A percentile compares a stretch with the other conserved stretches of the same genome.
Evolutionary conservation across 768 basidiomycete species (phyloP).

Genomic region (Cytidiella melzeri): DNA sequence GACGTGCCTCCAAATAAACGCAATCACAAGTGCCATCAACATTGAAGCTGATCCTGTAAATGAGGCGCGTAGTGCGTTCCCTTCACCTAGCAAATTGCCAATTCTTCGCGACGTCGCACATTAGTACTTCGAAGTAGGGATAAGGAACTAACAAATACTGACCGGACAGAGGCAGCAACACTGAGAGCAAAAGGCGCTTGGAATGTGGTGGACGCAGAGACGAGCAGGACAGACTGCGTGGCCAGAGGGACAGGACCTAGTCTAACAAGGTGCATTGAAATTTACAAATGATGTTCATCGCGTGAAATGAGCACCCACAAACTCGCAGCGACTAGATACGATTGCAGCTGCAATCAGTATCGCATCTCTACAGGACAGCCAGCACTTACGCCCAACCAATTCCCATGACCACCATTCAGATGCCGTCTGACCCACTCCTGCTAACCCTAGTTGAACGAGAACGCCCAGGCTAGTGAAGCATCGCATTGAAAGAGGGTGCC

Average conservation of each 20-base stretch:
- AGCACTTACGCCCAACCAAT: conserved; percentile 48
- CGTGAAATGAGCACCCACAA: conserved; percentile 28
- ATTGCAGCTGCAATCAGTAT: neutral
- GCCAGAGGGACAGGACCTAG: conserved; percentile 80
- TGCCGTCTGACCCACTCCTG: conserved; percentile 80
- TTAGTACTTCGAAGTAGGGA: conserved; percentile 1
- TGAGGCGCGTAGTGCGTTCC: conserved; percentile 65
- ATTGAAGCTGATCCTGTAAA: conserved; percentile 62
- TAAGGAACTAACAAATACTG: conserved; percentile 16
- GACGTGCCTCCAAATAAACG: conserved; percentile 59
- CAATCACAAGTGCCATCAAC: conserved; percentile 57
- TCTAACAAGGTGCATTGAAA: too few relatives aligned
- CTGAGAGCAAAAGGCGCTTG: conserved; percentile 82
- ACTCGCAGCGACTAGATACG: conserved; percentile 43
- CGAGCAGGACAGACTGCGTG: conserved; percentile 80
- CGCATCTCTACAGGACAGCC: neutral
- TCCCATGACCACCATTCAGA: conserved; percentile 99
- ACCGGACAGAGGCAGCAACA: conserved; percentile 84
- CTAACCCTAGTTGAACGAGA: conserved; percentile 70
- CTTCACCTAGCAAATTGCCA: conserved; percentile 84
- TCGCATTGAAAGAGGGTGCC: conserved; percentile 65
- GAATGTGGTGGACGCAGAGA: conserved; percentile 68
- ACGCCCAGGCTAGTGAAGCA: conserved; percentile 65
- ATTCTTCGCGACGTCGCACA: conserved; percentile 39
- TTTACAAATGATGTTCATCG: too few relatives aligned